Evolutionary conservation across 2,329 filamentous ascomycete species (phyloP).

Genomic region (Xylariomycetidae sp.): DNA sequence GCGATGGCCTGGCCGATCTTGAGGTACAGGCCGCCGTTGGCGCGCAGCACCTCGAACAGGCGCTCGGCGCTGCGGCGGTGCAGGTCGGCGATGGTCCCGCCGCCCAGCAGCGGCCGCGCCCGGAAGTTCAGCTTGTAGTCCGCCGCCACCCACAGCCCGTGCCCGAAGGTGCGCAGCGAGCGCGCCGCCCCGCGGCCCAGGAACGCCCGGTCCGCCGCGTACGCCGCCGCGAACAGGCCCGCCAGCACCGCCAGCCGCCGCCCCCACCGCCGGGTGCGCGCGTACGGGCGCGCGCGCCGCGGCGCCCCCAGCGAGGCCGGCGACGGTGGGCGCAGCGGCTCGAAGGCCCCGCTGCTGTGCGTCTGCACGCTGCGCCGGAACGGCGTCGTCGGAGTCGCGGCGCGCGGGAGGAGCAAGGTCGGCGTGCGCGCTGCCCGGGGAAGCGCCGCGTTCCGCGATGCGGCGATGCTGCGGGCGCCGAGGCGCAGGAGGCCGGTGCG

Average conservation of each 20-base stretch:
- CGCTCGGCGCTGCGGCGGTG: constrained; percentile 80
- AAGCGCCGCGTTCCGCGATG: too few relatives aligned
- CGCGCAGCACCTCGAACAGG: constrained; percentile 71
- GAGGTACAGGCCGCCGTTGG: constrained; percentile 89
- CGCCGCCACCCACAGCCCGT: constrained; percentile 71
- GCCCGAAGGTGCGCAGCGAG: constrained; percentile 73
- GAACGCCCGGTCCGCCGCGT: constrained; percentile 63
- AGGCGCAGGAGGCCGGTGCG: too few relatives aligned
- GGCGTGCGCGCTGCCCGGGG: too few relatives aligned
- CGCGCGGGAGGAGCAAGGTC: too few relatives aligned
- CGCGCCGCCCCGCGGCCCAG: constrained; percentile 76
- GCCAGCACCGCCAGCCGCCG: constrained; percentile 63
- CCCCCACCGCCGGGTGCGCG: constrained; percentile 66
- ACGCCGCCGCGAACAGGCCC: constrained; percentile 53
- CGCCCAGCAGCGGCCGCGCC: constrained; percentile 67
- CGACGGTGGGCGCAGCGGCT: constrained; percentile 67
- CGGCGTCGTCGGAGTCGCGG: constrained; percentile 10
- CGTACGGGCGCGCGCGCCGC: constrained; percentile 63
- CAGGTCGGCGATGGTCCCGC: constrained; percentile 67
- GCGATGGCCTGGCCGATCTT: constrained; percentile 98
- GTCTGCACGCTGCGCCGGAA: constrained; percentile 21
- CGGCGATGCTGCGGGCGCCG: too few relatives aligned
- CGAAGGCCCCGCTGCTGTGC: constrained; percentile 36
- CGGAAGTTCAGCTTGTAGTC: constrained; percentile 98
- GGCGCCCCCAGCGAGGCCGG: constrained; percentile 73